Conservation (phyloP, 1,284 basidiomycete genomes). For the Malassezia japonica region DNA sequence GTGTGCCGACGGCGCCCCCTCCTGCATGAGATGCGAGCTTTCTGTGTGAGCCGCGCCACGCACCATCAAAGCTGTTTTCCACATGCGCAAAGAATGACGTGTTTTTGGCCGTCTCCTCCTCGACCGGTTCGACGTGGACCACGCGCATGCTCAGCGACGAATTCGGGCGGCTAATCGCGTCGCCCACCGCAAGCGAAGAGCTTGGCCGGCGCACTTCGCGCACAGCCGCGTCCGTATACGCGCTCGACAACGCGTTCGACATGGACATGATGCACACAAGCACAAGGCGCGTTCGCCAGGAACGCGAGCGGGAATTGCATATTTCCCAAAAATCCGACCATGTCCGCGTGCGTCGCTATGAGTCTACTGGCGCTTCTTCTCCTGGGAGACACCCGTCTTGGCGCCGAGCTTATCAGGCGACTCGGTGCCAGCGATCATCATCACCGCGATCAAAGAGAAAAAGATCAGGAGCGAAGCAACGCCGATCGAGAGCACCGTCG, state of each 20-base stretch:
- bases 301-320: too few relatives aligned
- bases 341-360: too few relatives aligned
- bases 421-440: slow-evolving; percentile 8
- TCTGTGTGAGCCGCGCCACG: not conserved
- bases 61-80: slow-evolving; percentile 30
- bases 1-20: too few relatives aligned
- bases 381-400: not conserved
- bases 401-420: slow-evolving; percentile 12
- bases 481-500: slow-evolving; percentile 10
- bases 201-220: too few relatives aligned
- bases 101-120: slow-evolving; percentile 22
- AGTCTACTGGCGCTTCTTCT: slow-evolving; percentile 15
- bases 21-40: not conserved
- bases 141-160: slow-evolving; percentile 36
- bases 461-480: slow-evolving; percentile 13
- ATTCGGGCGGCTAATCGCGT: slow-evolving; percentile 18
- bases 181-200: too few relatives aligned
- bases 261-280: too few relatives aligned
- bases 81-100: slow-evolving; percentile 33
- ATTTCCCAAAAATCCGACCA: not conserved
- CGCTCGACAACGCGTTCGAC: too few relatives aligned
- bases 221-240: too few relatives aligned
- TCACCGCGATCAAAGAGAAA: slow-evolving; percentile 7
- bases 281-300: too few relatives aligned
- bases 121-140: slow-evolving; percentile 26